Evolutionary conservation across 352 stramenopile genomes (phyloP).

Genomic region (Globisporangium uncinulatum): DNA sequence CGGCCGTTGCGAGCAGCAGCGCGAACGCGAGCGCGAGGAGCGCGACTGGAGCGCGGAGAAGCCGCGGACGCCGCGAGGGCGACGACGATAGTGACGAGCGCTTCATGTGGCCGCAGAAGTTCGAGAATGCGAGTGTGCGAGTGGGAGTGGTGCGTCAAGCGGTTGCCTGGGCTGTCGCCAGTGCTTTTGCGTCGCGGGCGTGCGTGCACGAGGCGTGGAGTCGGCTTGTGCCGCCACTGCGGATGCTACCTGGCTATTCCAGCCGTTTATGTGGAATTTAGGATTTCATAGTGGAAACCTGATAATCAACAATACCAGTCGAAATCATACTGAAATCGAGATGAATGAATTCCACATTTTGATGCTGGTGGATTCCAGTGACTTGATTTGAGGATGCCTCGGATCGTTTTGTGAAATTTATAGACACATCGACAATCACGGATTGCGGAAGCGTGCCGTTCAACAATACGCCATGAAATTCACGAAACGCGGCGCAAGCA

Average conservation of each 20-base stretch:
- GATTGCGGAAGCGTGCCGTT: neutral
- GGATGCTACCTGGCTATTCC: no score
- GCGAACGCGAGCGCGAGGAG: conserved; percentile 18
- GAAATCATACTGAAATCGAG: no score
- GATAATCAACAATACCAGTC: no score
- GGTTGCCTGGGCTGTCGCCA: no score
- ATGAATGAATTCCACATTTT: neutral
- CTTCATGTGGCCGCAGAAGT: neutral
- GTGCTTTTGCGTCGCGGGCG: no score
- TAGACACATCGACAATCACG: neutral
- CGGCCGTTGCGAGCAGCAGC: conserved; percentile 15
- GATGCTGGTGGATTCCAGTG: neutral
- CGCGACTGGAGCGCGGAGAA: conserved; percentile 6
- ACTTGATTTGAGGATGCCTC: neutral
- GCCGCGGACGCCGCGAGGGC: neutral
- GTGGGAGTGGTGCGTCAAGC: no score
- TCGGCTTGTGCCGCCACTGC: no score
- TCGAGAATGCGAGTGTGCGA: neutral
- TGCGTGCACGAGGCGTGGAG: neutral
- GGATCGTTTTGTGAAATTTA: neutral
- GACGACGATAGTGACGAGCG: neutral
- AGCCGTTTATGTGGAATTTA: no score
- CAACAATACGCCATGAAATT: conserved; percentile 4
- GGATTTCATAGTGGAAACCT: no score
- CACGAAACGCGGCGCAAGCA: no score